These are phyloP conservation scores for Pseudozyma hubeiensis DNA, from an alignment of 1,284 basidiomycete genomes.

Conservation along the genomic window DNA sequence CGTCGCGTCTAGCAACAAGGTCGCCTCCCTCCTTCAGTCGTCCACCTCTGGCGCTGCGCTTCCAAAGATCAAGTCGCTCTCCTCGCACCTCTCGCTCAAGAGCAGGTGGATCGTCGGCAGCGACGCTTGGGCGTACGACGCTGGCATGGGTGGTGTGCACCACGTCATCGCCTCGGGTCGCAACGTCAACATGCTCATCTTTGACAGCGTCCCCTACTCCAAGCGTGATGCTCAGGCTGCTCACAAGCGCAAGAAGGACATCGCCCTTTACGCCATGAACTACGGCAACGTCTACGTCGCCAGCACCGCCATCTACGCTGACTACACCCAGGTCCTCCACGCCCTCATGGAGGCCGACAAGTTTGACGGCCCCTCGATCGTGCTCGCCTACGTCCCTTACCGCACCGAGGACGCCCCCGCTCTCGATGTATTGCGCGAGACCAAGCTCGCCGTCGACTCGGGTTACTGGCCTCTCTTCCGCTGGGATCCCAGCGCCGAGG, in stretches of 20 bases:
- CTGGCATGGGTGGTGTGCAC: conserved; percentile 94
- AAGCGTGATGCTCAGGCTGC: conserved; percentile 71
- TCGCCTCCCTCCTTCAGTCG: conserved; percentile 72
- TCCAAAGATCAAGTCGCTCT: conserved; percentile 55
- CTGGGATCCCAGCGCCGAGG: conserved; percentile 87
- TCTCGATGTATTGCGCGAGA: conserved; percentile 91
- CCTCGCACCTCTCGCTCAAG: conserved; percentile 50
- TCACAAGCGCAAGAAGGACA: conserved; percentile 68
- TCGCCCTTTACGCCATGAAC: conserved; percentile 88
- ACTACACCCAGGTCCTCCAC: conserved; percentile 94
- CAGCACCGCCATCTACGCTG: conserved; percentile 92
- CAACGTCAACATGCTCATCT: conserved; percentile 93
- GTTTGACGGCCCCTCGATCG: conserved; percentile 88
- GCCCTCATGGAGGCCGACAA: conserved; percentile 90
- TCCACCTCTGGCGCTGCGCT: conserved; percentile 71
- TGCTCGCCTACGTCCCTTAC: conserved; percentile 95
- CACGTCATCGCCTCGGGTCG: conserved; percentile 90
- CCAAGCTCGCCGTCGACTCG: conserved; percentile 93
- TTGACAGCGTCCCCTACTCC: conserved; percentile 91
- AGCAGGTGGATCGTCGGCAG: conserved; percentile 93
- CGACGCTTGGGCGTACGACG: conserved; percentile 96
- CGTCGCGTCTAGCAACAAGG: conserved; percentile 49
- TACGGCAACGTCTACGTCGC: conserved; percentile 97
- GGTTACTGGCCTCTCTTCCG: conserved; percentile 99
- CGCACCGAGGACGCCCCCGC: conserved; percentile 77